These are phyloP conservation scores for Arthrocladium fulminans DNA, from an alignment of 2,329 filamentous ascomycete genomes.

Conservation along the genomic window DNA sequence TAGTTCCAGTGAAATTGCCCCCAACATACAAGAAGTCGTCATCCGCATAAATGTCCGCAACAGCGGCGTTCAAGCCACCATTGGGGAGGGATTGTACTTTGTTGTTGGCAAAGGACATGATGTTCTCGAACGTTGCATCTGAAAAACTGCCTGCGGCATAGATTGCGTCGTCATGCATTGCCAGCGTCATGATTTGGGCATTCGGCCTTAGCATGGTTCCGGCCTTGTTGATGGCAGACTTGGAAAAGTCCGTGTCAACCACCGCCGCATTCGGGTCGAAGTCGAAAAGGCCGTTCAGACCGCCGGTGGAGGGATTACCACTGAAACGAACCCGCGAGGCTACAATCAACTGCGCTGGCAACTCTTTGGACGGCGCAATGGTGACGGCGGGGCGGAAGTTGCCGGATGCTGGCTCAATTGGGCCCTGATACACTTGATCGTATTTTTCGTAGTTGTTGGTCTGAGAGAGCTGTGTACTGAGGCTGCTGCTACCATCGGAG, in stretches of 20 bases:
- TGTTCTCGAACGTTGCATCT: constrained; percentile 58
- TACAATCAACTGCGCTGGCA: constrained; percentile 63
- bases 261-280: constrained; percentile 60
- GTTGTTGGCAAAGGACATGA: constrained; percentile 63
- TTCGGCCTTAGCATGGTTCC: constrained; percentile 58
- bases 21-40: constrained; percentile 66
- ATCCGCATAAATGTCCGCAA: constrained; percentile 62
- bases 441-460: constrained; percentile 97
- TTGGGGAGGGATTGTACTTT: constrained; percentile 54
- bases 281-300: constrained; percentile 83
- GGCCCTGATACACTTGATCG: constrained; percentile 80
- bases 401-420: constrained; percentile 63
- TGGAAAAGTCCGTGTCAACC: constrained; percentile 53
- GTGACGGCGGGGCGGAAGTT: constrained; percentile 75
- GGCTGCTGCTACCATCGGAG: constrained; percentile 35
- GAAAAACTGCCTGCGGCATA: constrained; percentile 84
- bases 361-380: constrained; percentile 58
- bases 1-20: constrained; percentile 72
- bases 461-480: constrained; percentile 63
- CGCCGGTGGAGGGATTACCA: constrained; percentile 54
- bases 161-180: constrained; percentile 52
- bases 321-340: constrained; percentile 78
- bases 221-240: constrained; percentile 67
- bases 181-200: constrained; percentile 64
- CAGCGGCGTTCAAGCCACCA: constrained; percentile 69